phyloP scores from a whole-genome alignment of 768 basidiomycete genomes.

The Leccinum obscurum region DNA sequence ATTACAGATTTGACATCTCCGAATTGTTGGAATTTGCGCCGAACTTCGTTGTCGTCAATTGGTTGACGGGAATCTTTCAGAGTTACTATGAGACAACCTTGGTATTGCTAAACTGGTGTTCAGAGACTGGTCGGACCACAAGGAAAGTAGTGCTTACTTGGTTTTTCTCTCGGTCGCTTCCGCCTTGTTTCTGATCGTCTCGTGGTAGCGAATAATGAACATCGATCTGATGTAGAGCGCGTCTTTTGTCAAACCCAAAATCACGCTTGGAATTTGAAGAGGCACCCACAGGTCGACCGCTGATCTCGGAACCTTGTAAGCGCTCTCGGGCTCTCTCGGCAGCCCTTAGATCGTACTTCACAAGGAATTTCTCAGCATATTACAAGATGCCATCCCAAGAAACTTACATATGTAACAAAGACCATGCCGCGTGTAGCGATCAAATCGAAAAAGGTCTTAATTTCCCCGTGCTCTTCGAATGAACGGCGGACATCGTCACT shows the following conservation, averaged over 20 bases:
- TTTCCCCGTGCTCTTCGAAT: slow-evolving; percentile 93
- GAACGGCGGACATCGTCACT: slow-evolving; percentile 80
- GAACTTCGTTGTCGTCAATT: slow-evolving; percentile 84
- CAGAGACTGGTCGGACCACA: not conserved
- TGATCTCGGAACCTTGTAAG: slow-evolving; percentile 86
- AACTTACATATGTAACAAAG: slow-evolving; percentile 95
- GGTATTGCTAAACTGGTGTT: slow-evolving; percentile 52
- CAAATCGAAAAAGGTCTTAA: slow-evolving; percentile 96
- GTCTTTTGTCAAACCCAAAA: slow-evolving; percentile 8
- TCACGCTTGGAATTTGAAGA: not conserved
- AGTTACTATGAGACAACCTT: slow-evolving; percentile 83
- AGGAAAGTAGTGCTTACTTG: slow-evolving; percentile 51
- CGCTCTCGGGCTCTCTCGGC: slow-evolving; percentile 91
- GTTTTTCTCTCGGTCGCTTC: slow-evolving; percentile 67
- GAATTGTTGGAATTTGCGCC: slow-evolving; percentile 82
- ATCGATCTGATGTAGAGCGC: slow-evolving; percentile 69
- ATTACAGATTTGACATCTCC: slow-evolving; percentile 87
- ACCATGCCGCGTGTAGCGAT: slow-evolving; percentile 97
- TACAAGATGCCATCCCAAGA: not conserved
- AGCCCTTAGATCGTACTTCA: slow-evolving; percentile 87
- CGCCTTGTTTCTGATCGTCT: slow-evolving; percentile 71
- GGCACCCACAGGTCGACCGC: slow-evolving; percentile 81
- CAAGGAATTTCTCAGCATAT: slow-evolving; percentile 15
- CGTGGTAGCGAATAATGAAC: slow-evolving; percentile 97
- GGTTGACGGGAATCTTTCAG: slow-evolving; percentile 69